These are phyloP conservation scores for Fusarium neocosmosporiellum DNA, from an alignment of 2,329 filamentous ascomycete genomes.

Conservation along the genomic window DNA sequence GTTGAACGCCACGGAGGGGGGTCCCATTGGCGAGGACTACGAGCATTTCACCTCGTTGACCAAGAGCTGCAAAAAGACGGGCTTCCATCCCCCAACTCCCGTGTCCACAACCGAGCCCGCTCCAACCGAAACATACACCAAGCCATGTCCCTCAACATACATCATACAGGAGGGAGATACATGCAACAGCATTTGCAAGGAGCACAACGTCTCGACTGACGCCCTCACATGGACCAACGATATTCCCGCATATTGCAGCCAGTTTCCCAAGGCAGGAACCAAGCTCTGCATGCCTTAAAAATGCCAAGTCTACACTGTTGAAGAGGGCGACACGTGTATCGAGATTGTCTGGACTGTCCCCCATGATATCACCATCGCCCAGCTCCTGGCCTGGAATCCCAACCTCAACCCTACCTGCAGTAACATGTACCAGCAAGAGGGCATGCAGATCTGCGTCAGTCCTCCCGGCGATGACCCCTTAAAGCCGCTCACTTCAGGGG, in stretches of 20 bases:
- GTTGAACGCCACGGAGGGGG: background rate
- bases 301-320: slow-evolving; percentile 11
- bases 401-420: slow-evolving; percentile 4
- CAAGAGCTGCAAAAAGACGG: background rate
- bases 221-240: background rate
- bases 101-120: background rate
- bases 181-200: slow-evolving; percentile 8
- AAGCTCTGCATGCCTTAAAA: background rate
- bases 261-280: background rate
- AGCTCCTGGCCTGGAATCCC: slow-evolving; percentile 3
- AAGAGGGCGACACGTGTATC: background rate
- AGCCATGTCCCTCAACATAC: background rate
- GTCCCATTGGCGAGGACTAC: background rate
- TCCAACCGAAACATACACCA: background rate
- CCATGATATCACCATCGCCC: background rate
- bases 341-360: background rate
- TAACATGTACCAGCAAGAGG: slow-evolving; percentile 7
- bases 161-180: background rate
- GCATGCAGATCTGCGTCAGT: slow-evolving; percentile 4
- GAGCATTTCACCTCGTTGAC: background rate
- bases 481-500: background rate
- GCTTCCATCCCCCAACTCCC: background rate
- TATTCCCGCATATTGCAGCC: background rate
- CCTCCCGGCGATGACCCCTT: background rate
- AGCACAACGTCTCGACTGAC: slow-evolving; percentile 5